Conservation (phyloP, 768 basidiomycete species). For the Postia placenta region DNA sequence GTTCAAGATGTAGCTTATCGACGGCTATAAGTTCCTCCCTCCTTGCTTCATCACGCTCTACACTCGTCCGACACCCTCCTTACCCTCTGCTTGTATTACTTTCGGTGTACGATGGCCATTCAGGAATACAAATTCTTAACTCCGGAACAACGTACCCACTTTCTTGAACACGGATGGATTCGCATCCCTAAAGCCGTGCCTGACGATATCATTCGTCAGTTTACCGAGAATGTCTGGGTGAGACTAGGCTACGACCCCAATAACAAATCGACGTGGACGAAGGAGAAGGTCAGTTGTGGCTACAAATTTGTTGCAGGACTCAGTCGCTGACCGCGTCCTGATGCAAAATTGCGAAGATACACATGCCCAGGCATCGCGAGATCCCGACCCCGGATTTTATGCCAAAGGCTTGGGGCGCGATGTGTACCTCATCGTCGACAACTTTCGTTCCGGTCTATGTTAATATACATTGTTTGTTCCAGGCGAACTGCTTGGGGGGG, state of each 20-base stretch:
- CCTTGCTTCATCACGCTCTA: too few species aligned
- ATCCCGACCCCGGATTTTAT: constrained; percentile 21
- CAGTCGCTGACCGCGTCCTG: too few species aligned
- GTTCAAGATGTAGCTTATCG: too few species aligned
- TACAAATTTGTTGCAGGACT: too few species aligned
- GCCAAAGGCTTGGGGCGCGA: constrained; percentile 21
- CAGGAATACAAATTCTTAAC: constrained; percentile 16
- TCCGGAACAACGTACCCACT: constrained; percentile 27
- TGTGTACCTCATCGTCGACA: too few species aligned
- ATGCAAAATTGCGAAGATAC: constrained; percentile 12
- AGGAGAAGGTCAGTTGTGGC: constrained; percentile 18
- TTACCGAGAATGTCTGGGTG: constrained; percentile 29
- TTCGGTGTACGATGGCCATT: constrained; percentile 6
- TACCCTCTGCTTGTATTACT: background rate
- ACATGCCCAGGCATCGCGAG: constrained; percentile 27
- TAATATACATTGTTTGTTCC: constrained; percentile 7
- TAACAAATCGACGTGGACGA: constrained; percentile 30
- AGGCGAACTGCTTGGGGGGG: constrained; percentile 31
- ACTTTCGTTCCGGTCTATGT: background rate
- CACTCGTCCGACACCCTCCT: too few species aligned
- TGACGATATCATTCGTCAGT: constrained; percentile 22
- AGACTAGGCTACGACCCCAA: constrained; percentile 27
- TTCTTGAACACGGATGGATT: constrained; percentile 29
- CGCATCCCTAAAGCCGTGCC: constrained; percentile 27
- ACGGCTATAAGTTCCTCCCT: too few species aligned